phyloP scores from a whole-genome alignment of 371 early-diverging fungal genomes.

The Apophysomyces sp. region DNA sequence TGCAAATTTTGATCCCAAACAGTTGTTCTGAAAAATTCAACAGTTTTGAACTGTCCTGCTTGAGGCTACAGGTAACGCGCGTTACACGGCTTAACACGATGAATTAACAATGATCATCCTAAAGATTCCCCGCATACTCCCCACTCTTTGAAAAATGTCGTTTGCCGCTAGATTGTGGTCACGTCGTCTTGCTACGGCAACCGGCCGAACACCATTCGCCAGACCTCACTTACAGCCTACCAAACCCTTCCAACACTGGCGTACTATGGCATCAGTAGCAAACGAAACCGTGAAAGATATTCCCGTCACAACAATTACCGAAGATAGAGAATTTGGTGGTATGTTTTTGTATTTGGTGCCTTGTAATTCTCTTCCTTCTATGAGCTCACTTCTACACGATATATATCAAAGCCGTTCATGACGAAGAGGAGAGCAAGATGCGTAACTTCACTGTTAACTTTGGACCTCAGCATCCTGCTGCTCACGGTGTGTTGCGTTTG shows the following conservation, averaged over 20 bases:
- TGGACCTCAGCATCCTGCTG: conserved; percentile 99
- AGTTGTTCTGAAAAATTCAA: too few species aligned
- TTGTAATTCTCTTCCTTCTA: background rate
- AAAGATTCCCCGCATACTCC: conserved; percentile 11
- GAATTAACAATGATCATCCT: background rate
- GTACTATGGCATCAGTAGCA: conserved; percentile 41
- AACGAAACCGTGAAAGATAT: conserved; percentile 21
- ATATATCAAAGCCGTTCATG: conserved; percentile 27
- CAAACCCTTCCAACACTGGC: conserved; percentile 29
- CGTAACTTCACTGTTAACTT: conserved; percentile 94
- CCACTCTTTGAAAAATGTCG: conserved; percentile 34
- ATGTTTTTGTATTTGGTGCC: conserved; percentile 7
- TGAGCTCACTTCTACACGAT: background rate
- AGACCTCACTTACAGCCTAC: conserved; percentile 13
- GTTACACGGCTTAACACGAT: background rate
- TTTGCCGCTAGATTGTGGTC: conserved; percentile 52
- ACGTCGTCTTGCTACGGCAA: conserved; percentile 37
- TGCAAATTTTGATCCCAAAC: too few species aligned
- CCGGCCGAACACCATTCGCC: conserved; percentile 22
- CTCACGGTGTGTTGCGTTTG: conserved; percentile 98
- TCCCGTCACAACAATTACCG: conserved; percentile 42
- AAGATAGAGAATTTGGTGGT: conserved; percentile 45
- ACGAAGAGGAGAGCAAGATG: conserved; percentile 59
- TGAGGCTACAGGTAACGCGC: conserved; percentile 3
- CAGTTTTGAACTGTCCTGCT: background rate